Base-by-base conservation (phyloP, 2,329 filamentous ascomycete species). In the Talaromyces pinophilus region DNA sequence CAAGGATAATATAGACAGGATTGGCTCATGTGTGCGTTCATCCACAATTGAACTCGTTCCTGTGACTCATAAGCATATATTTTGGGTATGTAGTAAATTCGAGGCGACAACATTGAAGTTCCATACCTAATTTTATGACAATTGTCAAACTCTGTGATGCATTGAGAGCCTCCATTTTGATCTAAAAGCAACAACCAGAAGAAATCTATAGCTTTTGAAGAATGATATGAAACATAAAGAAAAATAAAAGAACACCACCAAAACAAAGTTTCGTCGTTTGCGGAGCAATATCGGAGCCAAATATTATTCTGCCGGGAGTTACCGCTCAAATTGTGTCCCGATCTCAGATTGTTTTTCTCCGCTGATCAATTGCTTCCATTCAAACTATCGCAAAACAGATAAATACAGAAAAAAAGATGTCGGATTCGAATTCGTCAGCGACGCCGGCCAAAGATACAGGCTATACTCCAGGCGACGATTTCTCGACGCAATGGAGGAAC, bases 1-100 rank as follows among this genome's bases (percentile, higher is more conserved):
- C 67, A 94, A 84, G 68, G 91, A 93, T 65, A 99, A 83, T 71
- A 93, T 96, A 4, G 93, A 95, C 46, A 99, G 86, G 42, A 97
- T 87, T 3, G 95, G 95, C 76, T 97, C 92, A 80, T 97, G 95
- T 25, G 92, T 96, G 76, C 89, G 91, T 78, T 99, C 95, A 80
- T 98, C 92, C 70, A 99, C 93, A 72, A 99, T 98, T n/a, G 95
- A 98, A 79, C 93, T 97, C 57, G 95, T 98, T 73, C 95, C 95
- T 99, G 72, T 19, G 35, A 60, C 22, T 30, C 57, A 46, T 60
- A 2, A 70, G 59, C 63, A 35, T 63, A 40, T 52, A 25, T 22
- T 38, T 42, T 35, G 5, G 30, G 7, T 33, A 33, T 33, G 30
- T 33, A 33, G 30, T 33, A 33, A 33, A 33, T 33, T 33, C 30